Evolutionary conservation across 1,139 yeast genomes (phyloP), one percentile per base, ranked within the genome.

Genomic region (Geotrichum klebahnii): DNA sequence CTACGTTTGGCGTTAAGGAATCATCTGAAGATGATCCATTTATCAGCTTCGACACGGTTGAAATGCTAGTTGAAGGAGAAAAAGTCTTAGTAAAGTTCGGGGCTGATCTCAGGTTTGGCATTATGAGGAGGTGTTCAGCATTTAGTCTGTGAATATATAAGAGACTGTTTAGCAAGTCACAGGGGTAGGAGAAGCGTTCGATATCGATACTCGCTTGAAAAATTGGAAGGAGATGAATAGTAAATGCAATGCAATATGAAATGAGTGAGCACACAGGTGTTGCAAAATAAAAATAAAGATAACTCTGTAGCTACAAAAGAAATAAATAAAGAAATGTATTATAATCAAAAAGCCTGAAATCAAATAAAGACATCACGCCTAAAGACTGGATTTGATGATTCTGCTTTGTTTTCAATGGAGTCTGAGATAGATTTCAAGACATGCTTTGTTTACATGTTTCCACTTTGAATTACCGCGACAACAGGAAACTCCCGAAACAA

Each of bases 31-130:
- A 12, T 8, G 33, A 6, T 3, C 12, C 19, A 14, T 16, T 28
- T 22, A 28, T 34, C 10, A 43, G 37, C 28, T 35, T 41, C 26
- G 53, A 22, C 19, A 41, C 31, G 4, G 40, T 42, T 6, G 50
- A 46, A 14, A 42, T 42, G 32, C 48, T 45, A 10, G 51, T 42
- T 3, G 52, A 24, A 17, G 54, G 52, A 19, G 54, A 33, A 42
- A 52, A 48, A 9, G 54, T 52, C 34, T 49, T 44, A 24, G 49
- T 36, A 17, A 20, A 22, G 22, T n/a, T 28, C 8, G 24, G 23
- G 24, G 14, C 28, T 24, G 35, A 35, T 44, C 35, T 23, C 6
- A 32, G 16, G 36, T 23, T 32, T 23, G 29, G 33, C 46, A 42
- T 42, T 20, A 31, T 32, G 20, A 22, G 23, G 31, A 33, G 16